These are phyloP conservation scores for Carex myosuroides DNA, from an alignment of 176 grass and related monocot genomes.

Conservation along the genomic window DNA sequence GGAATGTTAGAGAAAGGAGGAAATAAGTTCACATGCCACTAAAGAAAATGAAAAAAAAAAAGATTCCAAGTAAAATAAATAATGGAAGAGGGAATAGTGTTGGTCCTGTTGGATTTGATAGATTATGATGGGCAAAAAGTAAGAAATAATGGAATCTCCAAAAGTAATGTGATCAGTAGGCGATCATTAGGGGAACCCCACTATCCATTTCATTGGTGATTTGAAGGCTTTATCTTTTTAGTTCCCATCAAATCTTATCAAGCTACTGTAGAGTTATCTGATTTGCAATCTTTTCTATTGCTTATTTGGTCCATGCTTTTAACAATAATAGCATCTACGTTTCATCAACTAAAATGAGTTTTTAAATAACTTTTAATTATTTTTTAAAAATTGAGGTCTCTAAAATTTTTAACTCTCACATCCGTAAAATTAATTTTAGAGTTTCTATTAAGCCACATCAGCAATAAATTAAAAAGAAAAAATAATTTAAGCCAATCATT, in stretches of 20 bases:
- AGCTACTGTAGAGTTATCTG: neutral
- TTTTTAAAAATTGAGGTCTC: too few relatives aligned
- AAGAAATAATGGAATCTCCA: neutral
- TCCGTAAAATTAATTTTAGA: too few relatives aligned
- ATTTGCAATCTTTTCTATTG: neutral
- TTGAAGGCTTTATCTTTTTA: neutral
- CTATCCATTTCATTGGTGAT: neutral
- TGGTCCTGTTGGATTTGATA: neutral
- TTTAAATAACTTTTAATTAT: too few relatives aligned
- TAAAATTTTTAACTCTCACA: too few relatives aligned
- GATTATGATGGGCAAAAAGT: neutral
- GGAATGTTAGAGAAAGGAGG: too few relatives aligned
- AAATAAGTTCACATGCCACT: neutral
- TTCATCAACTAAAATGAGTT: too few relatives aligned
- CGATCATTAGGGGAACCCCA: constrained; percentile 4
- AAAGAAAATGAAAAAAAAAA: neutral
- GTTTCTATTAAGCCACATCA: too few relatives aligned
- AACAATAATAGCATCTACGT: too few relatives aligned
- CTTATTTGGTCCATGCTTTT: neutral
- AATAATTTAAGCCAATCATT: too few relatives aligned
- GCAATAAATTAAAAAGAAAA: too few relatives aligned
- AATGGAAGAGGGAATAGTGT: neutral
- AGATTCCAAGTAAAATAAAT: neutral
- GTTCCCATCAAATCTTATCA: constrained; percentile 12
- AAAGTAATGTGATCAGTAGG: neutral